Percentiles rank a stretch among this genome's conserved stretches.
phyloP scores from a whole-genome alignment of 225 moss, liverwort and hornwort species.

The Marchantia polymorpha region DNA sequence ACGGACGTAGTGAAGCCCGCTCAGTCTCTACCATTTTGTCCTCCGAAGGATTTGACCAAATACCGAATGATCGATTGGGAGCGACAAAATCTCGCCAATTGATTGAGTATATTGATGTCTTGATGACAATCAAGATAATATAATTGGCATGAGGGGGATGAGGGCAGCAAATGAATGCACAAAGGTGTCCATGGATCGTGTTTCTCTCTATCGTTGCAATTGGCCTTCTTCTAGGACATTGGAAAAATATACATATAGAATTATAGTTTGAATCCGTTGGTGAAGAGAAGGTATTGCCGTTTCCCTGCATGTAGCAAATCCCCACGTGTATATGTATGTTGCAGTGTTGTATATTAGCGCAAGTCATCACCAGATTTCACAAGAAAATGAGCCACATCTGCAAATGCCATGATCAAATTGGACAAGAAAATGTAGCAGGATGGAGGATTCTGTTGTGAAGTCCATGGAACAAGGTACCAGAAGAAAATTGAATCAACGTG shows the following conservation, averaged over 20 bases:
- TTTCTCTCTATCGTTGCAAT: background rate
- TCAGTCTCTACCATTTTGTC: background rate
- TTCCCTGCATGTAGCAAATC: too few species aligned
- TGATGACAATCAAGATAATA: background rate
- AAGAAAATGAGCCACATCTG: background rate
- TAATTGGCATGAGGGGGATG: background rate
- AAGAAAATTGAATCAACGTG: background rate
- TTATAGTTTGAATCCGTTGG: background rate
- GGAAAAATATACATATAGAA: too few species aligned
- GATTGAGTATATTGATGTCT: background rate
- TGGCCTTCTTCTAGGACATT: background rate
- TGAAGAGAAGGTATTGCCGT: background rate
- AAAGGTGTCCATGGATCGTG: background rate
- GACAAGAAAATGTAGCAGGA: too few species aligned
- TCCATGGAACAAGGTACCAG: too few species aligned
- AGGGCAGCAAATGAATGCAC: background rate
- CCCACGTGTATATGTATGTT: background rate
- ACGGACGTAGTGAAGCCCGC: background rate
- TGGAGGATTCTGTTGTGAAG: background rate
- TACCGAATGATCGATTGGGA: too few species aligned
- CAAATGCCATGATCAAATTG: too few species aligned
- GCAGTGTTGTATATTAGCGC: background rate
- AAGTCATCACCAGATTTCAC: background rate
- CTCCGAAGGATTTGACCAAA: background rate
- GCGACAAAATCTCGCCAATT: background rate